Evolutionary conservation across 78 protist genomes (phyloP).

Genomic region (Dictyostelium intermedium): DNA sequence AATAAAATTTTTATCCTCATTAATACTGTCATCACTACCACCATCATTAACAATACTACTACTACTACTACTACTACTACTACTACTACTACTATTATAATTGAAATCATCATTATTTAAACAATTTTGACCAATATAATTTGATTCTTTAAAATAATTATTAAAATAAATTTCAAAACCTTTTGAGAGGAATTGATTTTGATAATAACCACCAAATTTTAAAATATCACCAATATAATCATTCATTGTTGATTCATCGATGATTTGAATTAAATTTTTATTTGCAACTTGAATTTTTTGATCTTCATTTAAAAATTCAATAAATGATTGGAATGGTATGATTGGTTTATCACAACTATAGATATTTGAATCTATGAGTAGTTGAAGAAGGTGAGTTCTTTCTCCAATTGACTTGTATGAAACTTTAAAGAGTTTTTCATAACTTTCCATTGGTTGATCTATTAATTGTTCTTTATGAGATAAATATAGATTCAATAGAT

Average conservation of each 20-base stretch:
- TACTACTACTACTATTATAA: too few species aligned
- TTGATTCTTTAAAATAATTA: not conserved
- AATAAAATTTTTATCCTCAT: not conserved
- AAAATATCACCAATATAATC: not conserved
- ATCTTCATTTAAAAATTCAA: not conserved
- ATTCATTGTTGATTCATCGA: not conserved
- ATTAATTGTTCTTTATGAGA: not conserved
- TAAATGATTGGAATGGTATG: not conserved
- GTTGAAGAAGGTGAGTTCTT: not conserved
- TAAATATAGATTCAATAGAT: not conserved
- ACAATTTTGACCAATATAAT: not conserved
- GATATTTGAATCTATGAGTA: not conserved
- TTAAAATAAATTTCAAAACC: not conserved
- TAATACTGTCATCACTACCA: too few species aligned
- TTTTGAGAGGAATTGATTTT: not conserved
- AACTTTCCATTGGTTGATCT: not conserved
- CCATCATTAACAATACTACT: too few species aligned
- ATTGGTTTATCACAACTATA: not conserved
- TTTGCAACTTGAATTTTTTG: not conserved
- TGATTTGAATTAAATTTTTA: not conserved
- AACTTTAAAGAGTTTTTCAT: not conserved
- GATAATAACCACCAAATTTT: not conserved
- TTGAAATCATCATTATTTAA: not conserved
- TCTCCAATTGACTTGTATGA: not conserved
- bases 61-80: too few species aligned